Evolutionary conservation across 208 protist species (phyloP).

Genomic region (Crithidia bombi): DNA sequence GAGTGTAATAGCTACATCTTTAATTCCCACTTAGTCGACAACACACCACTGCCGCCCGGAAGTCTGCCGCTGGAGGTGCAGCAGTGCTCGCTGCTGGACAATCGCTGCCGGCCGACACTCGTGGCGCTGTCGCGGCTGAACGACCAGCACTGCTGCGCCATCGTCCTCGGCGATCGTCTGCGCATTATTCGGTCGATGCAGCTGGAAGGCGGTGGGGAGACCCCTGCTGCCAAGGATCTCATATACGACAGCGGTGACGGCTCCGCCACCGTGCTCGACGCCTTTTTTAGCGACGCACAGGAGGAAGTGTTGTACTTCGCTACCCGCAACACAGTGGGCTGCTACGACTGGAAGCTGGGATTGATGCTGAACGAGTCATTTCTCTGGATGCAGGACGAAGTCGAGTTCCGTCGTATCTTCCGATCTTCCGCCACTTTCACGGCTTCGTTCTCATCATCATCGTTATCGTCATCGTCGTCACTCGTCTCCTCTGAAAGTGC

Average conservation of each 20-base stretch:
- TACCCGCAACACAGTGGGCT: slow-evolving; percentile 62
- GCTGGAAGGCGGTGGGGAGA: slow-evolving; percentile 19
- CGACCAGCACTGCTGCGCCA: slow-evolving; percentile 41
- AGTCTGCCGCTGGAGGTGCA: slow-evolving; percentile 34
- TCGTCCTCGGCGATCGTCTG: slow-evolving; percentile 73
- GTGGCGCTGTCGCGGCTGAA: slow-evolving; percentile 52
- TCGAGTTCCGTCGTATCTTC: slow-evolving; percentile 81
- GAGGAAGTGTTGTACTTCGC: slow-evolving; percentile 82
- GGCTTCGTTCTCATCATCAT: not conserved
- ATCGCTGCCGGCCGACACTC: slow-evolving; percentile 26
- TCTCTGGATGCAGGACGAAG: slow-evolving; percentile 61
- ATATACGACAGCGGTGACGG: slow-evolving; percentile 75
- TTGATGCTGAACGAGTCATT: slow-evolving; percentile 81
- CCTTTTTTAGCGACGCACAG: slow-evolving; percentile 79
- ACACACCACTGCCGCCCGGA: slow-evolving; percentile 34
- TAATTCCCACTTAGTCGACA: slow-evolving; percentile 61
- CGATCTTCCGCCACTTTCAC: slow-evolving; percentile 44
- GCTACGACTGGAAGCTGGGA: slow-evolving; percentile 79
- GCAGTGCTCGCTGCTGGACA: slow-evolving; percentile 16
- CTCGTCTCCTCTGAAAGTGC: not conserved
- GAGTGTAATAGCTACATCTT: slow-evolving; percentile 67
- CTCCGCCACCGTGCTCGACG: slow-evolving; percentile 70
- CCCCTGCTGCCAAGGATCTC: slow-evolving; percentile 54
- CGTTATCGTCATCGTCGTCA: not conserved
- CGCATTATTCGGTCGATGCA: slow-evolving; percentile 54